Evolutionary conservation across 257 asterid genomes (phyloP).

Genomic region (Nicotiana benthamiana): DNA sequence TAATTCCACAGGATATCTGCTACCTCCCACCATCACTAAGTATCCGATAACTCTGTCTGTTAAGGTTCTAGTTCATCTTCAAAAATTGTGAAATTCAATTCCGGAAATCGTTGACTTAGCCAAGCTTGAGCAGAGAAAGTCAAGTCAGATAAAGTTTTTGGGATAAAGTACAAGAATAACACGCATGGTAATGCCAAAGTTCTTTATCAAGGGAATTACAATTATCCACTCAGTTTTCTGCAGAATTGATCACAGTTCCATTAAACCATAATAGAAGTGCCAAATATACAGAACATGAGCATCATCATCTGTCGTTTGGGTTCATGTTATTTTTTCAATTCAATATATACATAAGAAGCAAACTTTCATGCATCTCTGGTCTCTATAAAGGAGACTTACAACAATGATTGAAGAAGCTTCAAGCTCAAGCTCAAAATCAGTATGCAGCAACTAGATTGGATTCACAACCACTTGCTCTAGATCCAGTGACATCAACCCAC

Average conservation of each 20-base stretch:
- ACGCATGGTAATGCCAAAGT: too few species aligned
- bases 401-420: not conserved
- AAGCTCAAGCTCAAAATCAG: constrained; percentile 13
- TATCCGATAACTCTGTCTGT: too few species aligned
- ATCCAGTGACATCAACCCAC: constrained; percentile 72
- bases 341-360: not conserved
- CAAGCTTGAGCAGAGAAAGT: too few species aligned
- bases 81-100: too few species aligned
- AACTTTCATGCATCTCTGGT: not conserved
- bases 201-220: not conserved
- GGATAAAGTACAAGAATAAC: not conserved
- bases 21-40: too few species aligned
- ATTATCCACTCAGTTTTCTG: not conserved
- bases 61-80: too few species aligned
- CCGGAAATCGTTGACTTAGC: too few species aligned
- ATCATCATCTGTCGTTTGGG: not conserved
- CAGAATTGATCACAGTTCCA: not conserved
- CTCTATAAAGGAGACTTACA: not conserved
- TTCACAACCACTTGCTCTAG: constrained; percentile 38
- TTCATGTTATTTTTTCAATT: not conserved
- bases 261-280: not conserved
- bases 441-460: constrained; percentile 31
- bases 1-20: too few species aligned
- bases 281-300: not conserved
- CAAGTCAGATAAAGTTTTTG: too few species aligned